A percentile compares a stretch with the other conserved stretches of the same genome.
phyloP scores from a whole-genome alignment of 495 filamentous ascomycete species.

The Tuber borchii region DNA sequence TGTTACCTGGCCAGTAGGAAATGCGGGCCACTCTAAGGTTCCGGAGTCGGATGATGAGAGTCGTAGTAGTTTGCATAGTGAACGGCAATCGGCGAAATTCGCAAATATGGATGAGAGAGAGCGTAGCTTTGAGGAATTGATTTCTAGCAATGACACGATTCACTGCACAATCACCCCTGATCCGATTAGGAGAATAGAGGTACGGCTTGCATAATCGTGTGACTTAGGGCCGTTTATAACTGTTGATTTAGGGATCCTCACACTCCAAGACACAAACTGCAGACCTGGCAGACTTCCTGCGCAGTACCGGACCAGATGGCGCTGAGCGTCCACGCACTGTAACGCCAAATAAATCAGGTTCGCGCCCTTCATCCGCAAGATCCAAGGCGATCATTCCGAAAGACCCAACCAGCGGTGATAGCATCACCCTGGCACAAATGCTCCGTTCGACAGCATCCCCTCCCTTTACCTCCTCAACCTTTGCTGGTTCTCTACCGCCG shows the following conservation, averaged over 20 bases:
- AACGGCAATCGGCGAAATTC: conserved; percentile 44
- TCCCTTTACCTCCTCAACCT: conserved; percentile 12
- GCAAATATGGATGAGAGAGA: conserved; percentile 48
- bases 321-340: conserved; percentile 17
- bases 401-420: conserved; percentile 23
- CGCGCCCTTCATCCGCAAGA: conserved; percentile 29
- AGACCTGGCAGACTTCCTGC: conserved; percentile 73
- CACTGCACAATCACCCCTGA: conserved; percentile 90
- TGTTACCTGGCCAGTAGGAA: conserved; percentile 47
- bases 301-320: conserved; percentile 63
- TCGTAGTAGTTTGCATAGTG: conserved; percentile 50
- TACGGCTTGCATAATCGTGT: conserved; percentile 45
- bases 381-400: conserved; percentile 35
- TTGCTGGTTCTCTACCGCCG: conserved; percentile 10
- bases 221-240: not conserved
- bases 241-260: conserved; percentile 16
- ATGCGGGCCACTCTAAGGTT: conserved; percentile 32
- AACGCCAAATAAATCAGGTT: conserved; percentile 28
- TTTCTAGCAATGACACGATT: conserved; percentile 83
- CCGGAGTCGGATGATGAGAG: conserved; percentile 43
- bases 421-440: conserved; percentile 22
- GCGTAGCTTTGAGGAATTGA: conserved; percentile 72
- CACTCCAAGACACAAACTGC: conserved; percentile 30
- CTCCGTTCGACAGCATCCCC: conserved; percentile 23
- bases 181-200: conserved; percentile 78